Percentiles rank a stretch among this genome's conserved stretches.
These are phyloP conservation scores for Starmerella stellata DNA, from an alignment of 805 yeast genomes.

Conservation along the genomic window DNA sequence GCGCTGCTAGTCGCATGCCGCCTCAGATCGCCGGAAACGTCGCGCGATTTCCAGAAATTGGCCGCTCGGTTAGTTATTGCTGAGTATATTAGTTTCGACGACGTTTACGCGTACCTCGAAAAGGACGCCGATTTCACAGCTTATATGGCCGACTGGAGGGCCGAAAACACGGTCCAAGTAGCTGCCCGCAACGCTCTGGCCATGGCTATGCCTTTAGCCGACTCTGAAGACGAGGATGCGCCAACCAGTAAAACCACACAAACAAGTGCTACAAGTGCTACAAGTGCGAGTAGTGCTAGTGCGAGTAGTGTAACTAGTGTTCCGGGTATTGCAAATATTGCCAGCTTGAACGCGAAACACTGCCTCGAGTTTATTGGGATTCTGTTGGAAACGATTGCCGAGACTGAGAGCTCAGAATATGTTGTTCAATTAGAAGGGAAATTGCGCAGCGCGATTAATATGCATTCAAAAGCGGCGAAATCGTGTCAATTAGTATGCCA, in stretches of 20 bases:
- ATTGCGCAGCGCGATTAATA: neutral
- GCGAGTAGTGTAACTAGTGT: neutral
- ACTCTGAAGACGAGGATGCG: slow-evolving; percentile 5
- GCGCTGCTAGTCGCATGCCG: neutral
- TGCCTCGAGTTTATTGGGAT: too few relatives aligned
- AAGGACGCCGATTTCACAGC: slow-evolving; percentile 2
- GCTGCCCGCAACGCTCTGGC: slow-evolving; percentile 7
- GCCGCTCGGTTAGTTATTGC: slow-evolving; percentile 3
- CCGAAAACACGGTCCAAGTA: neutral
- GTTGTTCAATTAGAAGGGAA: neutral
- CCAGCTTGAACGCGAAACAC: neutral
- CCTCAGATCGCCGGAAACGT: neutral
- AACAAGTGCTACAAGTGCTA: too few relatives aligned
- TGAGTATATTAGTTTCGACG: slow-evolving; percentile 2
- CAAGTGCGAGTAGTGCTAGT: neutral
- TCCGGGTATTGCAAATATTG: neutral
- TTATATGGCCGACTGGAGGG: neutral
- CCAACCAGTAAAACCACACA: neutral
- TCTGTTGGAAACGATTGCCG: neutral
- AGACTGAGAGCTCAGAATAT: neutral
- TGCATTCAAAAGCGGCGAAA: neutral
- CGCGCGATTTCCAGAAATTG: neutral
- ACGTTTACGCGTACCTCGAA: slow-evolving; percentile 4
- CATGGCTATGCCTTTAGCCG: slow-evolving; percentile 12
- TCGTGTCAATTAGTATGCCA: neutral